Percentiles rank a stretch among this genome's conserved stretches.
phyloP scores from a whole-genome alignment of 139 green algal species.

The Pleodorina starrii region DNA sequence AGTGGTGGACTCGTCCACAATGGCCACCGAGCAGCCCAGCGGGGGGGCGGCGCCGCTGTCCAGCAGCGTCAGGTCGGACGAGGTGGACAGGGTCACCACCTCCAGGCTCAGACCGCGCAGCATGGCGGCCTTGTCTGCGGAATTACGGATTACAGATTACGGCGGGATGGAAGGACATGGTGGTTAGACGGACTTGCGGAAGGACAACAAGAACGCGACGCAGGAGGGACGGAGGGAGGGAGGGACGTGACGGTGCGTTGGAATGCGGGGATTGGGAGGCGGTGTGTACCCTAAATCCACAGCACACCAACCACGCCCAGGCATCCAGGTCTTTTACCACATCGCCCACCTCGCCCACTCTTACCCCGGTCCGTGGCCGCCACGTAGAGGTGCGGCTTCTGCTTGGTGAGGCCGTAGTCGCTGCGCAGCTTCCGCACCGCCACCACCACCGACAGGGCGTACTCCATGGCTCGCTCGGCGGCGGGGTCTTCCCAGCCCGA shows the following conservation, averaged over 20 bases:
- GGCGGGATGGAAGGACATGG: too few relatives aligned
- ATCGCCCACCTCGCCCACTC: too few relatives aligned
- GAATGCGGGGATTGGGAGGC: too few relatives aligned
- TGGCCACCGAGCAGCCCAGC: conserved; percentile 85
- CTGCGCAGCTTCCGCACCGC: conserved; percentile 68
- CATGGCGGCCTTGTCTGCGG: conserved; percentile 43
- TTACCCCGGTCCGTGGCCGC: conserved; percentile 57
- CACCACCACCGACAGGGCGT: conserved; percentile 22
- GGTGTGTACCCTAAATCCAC: too few relatives aligned
- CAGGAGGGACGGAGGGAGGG: too few relatives aligned
- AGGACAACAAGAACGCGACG: too few relatives aligned
- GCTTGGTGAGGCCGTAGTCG: conserved; percentile 88
- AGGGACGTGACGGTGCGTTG: too few relatives aligned
- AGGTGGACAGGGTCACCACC: conserved; percentile 74
- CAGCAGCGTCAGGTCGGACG: conserved; percentile 61
- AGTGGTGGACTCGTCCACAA: conserved; percentile 86
- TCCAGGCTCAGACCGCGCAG: conserved; percentile 63
- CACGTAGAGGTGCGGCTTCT: conserved; percentile 85
- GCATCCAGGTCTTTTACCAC: too few relatives aligned
- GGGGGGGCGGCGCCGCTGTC: conserved; percentile 51
- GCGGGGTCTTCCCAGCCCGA: conserved; percentile 63
- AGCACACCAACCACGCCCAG: too few relatives aligned
- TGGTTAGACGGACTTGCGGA: too few relatives aligned
- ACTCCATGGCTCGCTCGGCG: conserved; percentile 82
- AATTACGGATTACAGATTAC: too few relatives aligned